Evolutionary conservation across 129 eudicot genomes (phyloP).

Genomic region (Ambrosia artemisiifolia): DNA sequence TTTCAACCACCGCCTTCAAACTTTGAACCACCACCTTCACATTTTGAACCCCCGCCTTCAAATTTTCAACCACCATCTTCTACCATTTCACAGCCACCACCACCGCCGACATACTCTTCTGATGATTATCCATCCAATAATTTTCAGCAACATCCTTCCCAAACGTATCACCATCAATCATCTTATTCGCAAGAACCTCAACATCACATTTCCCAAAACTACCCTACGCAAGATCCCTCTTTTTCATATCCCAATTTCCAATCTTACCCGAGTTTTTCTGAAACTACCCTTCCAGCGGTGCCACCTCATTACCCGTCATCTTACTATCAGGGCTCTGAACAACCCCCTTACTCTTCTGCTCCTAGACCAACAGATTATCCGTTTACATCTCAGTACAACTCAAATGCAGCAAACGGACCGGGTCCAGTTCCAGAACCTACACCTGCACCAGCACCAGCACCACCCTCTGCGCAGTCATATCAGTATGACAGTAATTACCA

Average conservation of each 20-base stretch:
- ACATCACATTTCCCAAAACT: slow-evolving; percentile 49
- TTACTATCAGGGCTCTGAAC: slow-evolving; percentile 66
- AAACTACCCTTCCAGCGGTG: slow-evolving; percentile 63
- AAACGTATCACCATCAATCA: slow-evolving; percentile 44
- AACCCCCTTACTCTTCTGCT: not conserved
- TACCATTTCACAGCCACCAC: slow-evolving; percentile 15
- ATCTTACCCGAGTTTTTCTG: slow-evolving; percentile 85
- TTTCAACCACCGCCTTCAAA: slow-evolving; percentile 15
- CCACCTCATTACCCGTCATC: slow-evolving; percentile 66
- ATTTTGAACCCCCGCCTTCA: slow-evolving; percentile 15
- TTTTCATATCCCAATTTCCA: slow-evolving; percentile 68
- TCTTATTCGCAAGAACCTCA: slow-evolving; percentile 57
- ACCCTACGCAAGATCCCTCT: slow-evolving; percentile 47
- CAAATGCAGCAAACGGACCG: slow-evolving; percentile 44
- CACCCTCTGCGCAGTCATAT: slow-evolving; percentile 39
- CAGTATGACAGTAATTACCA: slow-evolving; percentile 85
- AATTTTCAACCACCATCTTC: slow-evolving; percentile 29
- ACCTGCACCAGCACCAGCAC: slow-evolving; percentile 20
- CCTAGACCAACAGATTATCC: slow-evolving; percentile 31
- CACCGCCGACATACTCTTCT: slow-evolving; percentile 36
- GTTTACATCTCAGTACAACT: slow-evolving; percentile 42
- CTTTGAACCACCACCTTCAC: not conserved
- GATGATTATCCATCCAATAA: slow-evolving; percentile 49
- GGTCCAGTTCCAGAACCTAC: slow-evolving; percentile 24
- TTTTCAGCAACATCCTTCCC: slow-evolving; percentile 45